Evolutionary conservation across 495 filamentous ascomycete genomes (phyloP).

Genomic region (Penicillium ochrochloron): DNA sequence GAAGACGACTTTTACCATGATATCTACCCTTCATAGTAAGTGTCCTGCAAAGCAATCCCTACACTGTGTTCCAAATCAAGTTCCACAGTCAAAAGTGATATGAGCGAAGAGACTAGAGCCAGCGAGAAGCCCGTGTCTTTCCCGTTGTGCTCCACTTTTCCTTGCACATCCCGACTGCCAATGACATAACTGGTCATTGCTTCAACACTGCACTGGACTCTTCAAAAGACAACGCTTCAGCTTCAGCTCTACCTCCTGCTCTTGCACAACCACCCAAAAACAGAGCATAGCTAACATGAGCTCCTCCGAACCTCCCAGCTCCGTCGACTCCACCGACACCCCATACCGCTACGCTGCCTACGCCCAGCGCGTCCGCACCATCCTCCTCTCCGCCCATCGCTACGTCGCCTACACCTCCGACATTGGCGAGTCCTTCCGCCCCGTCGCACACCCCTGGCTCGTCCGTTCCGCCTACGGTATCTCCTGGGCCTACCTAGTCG

Average conservation of each 20-base stretch:
- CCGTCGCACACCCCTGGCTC: slow-evolving; percentile 82
- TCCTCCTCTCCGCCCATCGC: slow-evolving; percentile 87
- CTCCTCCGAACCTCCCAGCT: slow-evolving; percentile 52
- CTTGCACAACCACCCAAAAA: slow-evolving; percentile 1
- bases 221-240: not conserved
- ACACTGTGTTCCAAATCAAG: slow-evolving; percentile 1
- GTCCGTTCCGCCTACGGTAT: slow-evolving; percentile 86
- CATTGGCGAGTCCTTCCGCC: slow-evolving; percentile 95
- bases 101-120: slow-evolving; percentile 4
- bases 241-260: not conserved
- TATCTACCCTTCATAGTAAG: slow-evolving; percentile 80
- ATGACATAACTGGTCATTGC: slow-evolving; percentile 9
- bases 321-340: slow-evolving; percentile 79
- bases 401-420: slow-evolving; percentile 98
- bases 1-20: slow-evolving; percentile 81
- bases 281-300: slow-evolving; percentile 29
- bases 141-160: slow-evolving; percentile 17
- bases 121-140: slow-evolving; percentile 9
- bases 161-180: slow-evolving; percentile 6
- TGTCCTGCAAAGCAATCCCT: slow-evolving; percentile 26
- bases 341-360: slow-evolving; percentile 92
- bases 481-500: slow-evolving; percentile 89
- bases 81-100: not conserved
- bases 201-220: not conserved
- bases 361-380: slow-evolving; percentile 81